Percentiles rank a stretch among this genome's conserved stretches.
These are phyloP conservation scores for Globisporangium cystogenes DNA, from an alignment of 352 stramenopile genomes.

Conservation along the genomic window DNA sequence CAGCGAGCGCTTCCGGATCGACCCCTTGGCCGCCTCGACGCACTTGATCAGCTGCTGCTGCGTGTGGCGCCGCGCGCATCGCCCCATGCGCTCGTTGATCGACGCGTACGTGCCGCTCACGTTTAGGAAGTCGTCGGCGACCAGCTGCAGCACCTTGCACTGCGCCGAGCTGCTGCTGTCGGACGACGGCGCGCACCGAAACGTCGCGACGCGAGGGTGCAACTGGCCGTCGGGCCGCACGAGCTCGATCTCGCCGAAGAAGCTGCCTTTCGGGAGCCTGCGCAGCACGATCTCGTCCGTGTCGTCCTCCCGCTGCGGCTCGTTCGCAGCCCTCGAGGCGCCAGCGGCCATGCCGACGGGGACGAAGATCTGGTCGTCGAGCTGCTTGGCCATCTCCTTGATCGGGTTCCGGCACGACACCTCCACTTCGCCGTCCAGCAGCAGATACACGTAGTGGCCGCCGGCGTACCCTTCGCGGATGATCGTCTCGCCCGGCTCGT, in stretches of 20 bases:
- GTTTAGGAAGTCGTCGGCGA: constrained; percentile 76
- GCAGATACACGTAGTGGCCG: constrained; percentile 72
- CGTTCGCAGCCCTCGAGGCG: background rate
- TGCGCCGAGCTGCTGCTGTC: constrained; percentile 5
- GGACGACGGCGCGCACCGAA: constrained; percentile 26
- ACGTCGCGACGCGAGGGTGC: constrained; percentile 68
- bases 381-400: constrained; percentile 17
- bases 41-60: constrained; percentile 74
- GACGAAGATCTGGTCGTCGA: constrained; percentile 11
- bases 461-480: constrained; percentile 64
- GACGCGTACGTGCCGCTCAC: constrained; percentile 68
- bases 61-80: constrained; percentile 50
- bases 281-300: constrained; percentile 51
- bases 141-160: constrained; percentile 75
- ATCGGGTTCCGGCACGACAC: constrained; percentile 77
- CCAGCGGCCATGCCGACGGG: background rate
- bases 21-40: constrained; percentile 64
- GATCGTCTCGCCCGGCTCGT: constrained; percentile 59
- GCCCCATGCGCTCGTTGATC: constrained; percentile 63
- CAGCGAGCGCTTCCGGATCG: constrained; percentile 58
- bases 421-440: constrained; percentile 73
- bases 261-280: constrained; percentile 59
- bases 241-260: constrained; percentile 79
- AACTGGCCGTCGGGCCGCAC: constrained; percentile 62
- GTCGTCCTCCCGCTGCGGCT: background rate